phyloP scores from a whole-genome alignment of 75 land plant genomes.

The Pseudotsuga menziesii region DNA sequence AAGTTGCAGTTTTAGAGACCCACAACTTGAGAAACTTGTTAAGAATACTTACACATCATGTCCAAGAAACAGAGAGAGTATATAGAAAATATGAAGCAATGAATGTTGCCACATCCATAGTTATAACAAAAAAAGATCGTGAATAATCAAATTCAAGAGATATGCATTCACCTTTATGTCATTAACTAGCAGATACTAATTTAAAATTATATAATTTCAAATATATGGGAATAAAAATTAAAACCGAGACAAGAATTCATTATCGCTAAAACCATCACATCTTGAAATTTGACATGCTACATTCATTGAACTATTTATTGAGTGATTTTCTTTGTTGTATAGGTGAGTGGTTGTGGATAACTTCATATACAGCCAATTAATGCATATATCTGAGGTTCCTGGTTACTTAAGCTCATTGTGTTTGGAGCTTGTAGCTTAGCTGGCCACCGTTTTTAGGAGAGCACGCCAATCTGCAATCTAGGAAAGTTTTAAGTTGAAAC shows the following conservation, averaged over 20 bases:
- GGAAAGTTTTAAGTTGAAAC: background rate
- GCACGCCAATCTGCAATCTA: background rate
- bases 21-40: background rate
- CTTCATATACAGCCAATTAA: background rate
- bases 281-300: background rate
- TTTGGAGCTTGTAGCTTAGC: background rate
- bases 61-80: background rate
- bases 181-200: background rate
- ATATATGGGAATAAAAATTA: background rate
- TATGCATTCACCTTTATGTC: background rate
- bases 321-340: background rate
- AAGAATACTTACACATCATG: background rate
- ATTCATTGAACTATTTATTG: background rate
- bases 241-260: background rate
- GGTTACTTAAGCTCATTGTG: too few relatives aligned
- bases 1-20: background rate
- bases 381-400: background rate
- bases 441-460: background rate
- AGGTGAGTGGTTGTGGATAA: background rate
- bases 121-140: background rate
- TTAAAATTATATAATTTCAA: background rate
- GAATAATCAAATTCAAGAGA: background rate
- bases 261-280: background rate
- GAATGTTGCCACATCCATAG: background rate
- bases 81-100: background rate